Evolutionary conservation across 2,329 filamentous ascomycete species (phyloP).

Genomic region (Sporothrix euskadiensis): DNA sequence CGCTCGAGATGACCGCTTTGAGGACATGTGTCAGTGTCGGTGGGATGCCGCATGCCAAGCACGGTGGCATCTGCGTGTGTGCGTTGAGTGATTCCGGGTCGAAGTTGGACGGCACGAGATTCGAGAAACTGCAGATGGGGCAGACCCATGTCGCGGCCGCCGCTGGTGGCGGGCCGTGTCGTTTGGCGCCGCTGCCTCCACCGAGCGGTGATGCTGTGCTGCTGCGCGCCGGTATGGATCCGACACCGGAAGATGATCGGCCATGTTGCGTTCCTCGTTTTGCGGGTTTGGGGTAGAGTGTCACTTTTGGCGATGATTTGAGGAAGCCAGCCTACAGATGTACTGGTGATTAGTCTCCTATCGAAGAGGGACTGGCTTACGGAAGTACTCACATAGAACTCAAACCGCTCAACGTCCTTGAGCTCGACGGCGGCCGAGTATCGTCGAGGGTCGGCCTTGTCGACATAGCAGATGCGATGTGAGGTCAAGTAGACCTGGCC

Average conservation of each 20-base stretch:
- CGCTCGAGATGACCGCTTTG: constrained; percentile 81
- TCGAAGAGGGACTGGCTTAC: not conserved
- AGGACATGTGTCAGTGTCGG: constrained; percentile 78
- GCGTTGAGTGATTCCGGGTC: constrained; percentile 78
- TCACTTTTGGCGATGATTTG: constrained; percentile 93
- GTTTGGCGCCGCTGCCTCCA: constrained; percentile 47
- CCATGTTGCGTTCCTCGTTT: constrained; percentile 64
- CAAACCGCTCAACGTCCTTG: constrained; percentile 85
- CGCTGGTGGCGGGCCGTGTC: constrained; percentile 47
- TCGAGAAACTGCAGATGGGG: constrained; percentile 92
- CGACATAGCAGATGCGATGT: constrained; percentile 92
- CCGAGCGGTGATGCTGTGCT: constrained; percentile 50
- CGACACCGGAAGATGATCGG: constrained; percentile 49
- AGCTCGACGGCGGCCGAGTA: constrained; percentile 83
- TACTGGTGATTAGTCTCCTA: not conserved
- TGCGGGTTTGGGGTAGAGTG: constrained; percentile 75
- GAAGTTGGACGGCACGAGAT: constrained; percentile 89
- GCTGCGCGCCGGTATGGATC: constrained; percentile 50
- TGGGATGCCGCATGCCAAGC: constrained; percentile 90
- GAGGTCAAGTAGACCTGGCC: constrained; percentile 96
- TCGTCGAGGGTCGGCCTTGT: constrained; percentile 80
- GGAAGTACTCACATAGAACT: constrained; percentile 70
- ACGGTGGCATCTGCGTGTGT: constrained; percentile 79
- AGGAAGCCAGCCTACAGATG: constrained; percentile 74
- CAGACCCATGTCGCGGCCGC: constrained; percentile 87